Evolutionary conservation across 805 yeast species (phyloP).

Genomic region (Henningerozyma blattae): DNA sequence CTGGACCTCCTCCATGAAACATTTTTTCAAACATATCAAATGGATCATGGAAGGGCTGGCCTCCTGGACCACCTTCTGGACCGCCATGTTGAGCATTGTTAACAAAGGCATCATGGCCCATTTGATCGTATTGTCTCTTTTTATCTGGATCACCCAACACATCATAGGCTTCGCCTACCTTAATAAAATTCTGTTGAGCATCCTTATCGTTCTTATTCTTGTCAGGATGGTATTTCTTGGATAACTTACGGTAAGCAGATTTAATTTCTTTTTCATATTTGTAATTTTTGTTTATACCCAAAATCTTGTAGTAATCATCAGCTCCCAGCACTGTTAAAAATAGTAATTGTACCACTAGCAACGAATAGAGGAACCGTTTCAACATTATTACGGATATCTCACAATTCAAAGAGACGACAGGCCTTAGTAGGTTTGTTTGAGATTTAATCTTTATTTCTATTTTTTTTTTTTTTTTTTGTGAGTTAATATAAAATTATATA

Average conservation of each 20-base stretch:
- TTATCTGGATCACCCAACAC: slow-evolving; percentile 64
- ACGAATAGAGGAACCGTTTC: not conserved
- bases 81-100: slow-evolving; percentile 40
- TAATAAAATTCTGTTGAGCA: slow-evolving; percentile 79
- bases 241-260: slow-evolving; percentile 68
- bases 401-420: no score
- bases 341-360: slow-evolving; percentile 3
- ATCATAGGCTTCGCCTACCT: slow-evolving; percentile 89
- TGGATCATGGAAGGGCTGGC: slow-evolving; percentile 17
- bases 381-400: no score
- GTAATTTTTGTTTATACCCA: slow-evolving; percentile 55
- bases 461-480: no score
- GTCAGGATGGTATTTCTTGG: slow-evolving; percentile 89
- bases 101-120: slow-evolving; percentile 65
- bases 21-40: slow-evolving; percentile 26
- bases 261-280: slow-evolving; percentile 78
- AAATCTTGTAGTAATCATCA: slow-evolving; percentile 43
- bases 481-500: no score
- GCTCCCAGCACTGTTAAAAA: slow-evolving; percentile 18
- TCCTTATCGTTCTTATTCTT: slow-evolving; percentile 75
- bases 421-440: no score
- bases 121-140: slow-evolving; percentile 54
- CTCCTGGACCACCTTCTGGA: slow-evolving; percentile 29
- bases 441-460: no score
- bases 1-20: slow-evolving; percentile 23